Conservation (phyloP, 2,329 filamentous ascomycete species). For the Colletotrichum paranaense region DNA sequence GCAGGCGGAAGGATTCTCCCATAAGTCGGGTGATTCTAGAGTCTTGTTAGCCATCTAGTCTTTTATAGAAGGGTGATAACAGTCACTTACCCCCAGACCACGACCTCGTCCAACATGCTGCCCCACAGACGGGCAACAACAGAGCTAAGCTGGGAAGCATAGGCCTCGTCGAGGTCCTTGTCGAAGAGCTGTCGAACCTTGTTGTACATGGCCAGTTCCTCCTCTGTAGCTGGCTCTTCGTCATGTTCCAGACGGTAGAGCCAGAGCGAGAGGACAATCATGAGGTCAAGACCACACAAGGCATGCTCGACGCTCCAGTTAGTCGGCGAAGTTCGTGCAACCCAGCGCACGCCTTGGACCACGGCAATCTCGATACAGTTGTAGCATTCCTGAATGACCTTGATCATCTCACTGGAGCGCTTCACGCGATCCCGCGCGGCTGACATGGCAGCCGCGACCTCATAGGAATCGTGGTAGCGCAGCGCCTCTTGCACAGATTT, state of each 20-base stretch:
- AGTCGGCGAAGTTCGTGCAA: constrained; percentile 95
- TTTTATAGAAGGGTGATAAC: neutral
- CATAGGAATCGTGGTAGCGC: constrained; percentile 96
- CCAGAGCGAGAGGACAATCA: constrained; percentile 98
- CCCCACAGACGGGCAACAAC: constrained; percentile 96
- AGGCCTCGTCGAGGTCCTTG: constrained; percentile 86
- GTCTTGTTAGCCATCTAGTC: constrained; percentile 34
- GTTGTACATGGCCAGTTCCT: constrained; percentile 90
- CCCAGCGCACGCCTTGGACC: constrained; percentile 94
- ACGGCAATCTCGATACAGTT: constrained; percentile 98
- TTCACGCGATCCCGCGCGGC: constrained; percentile 93
- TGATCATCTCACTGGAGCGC: constrained; percentile 96
- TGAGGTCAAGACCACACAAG: constrained; percentile 94
- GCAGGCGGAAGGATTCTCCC: constrained; percentile 97
- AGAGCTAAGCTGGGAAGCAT: constrained; percentile 89
- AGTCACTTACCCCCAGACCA: constrained; percentile 94
- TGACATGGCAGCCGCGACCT: constrained; percentile 97
- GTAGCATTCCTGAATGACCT: constrained; percentile 97
- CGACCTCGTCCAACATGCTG: constrained; percentile 97
- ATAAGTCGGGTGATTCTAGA: constrained; percentile 89
- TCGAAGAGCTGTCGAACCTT: constrained; percentile 92
- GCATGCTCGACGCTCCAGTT: constrained; percentile 99
- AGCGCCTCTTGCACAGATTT: constrained; percentile 97
- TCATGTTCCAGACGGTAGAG: constrained; percentile 99
- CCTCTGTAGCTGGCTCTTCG: constrained; percentile 87